Percentiles rank a stretch among this genome's conserved stretches.
Evolutionary conservation across 495 filamentous ascomycete genomes (phyloP).

Genomic region (Oleoguttula mirabilis): DNA sequence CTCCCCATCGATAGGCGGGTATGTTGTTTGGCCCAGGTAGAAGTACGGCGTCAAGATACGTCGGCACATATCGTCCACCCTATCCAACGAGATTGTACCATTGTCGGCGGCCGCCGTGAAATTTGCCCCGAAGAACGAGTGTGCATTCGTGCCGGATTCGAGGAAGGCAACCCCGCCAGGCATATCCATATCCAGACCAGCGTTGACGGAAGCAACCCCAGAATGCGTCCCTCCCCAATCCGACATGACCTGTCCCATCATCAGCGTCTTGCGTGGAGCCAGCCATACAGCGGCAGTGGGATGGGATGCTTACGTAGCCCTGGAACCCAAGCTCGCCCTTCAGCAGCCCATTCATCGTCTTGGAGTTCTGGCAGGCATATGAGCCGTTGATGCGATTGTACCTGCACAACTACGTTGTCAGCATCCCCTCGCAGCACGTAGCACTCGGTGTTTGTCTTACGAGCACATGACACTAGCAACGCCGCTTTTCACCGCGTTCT

Average conservation of each 20-base stretch:
- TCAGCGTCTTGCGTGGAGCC: not conserved
- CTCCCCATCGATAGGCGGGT: conserved; percentile 19
- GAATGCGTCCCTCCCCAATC: conserved; percentile 25
- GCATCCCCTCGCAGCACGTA: too few species aligned
- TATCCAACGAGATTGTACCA: conserved; percentile 19
- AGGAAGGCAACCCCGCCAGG: conserved; percentile 23
- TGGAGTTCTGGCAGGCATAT: conserved; percentile 28
- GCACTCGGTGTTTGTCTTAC: too few species aligned
- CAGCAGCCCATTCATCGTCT: conserved; percentile 36
- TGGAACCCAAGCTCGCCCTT: conserved; percentile 45
- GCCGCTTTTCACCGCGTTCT: conserved; percentile 24
- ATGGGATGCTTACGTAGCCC: conserved; percentile 28
- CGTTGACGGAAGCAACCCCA: conserved; percentile 17
- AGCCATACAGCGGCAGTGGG: not conserved
- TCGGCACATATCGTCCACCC: conserved; percentile 27
- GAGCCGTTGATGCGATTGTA: conserved; percentile 31
- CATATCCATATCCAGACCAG: conserved; percentile 30
- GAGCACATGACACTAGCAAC: conserved; percentile 28
- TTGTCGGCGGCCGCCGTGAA: conserved; percentile 24
- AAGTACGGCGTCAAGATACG: conserved; percentile 30
- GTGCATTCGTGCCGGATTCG: not conserved
- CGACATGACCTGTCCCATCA: conserved; percentile 18
- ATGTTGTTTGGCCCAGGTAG: conserved; percentile 21
- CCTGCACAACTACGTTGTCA: too few species aligned
- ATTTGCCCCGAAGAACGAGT: conserved; percentile 26